phyloP scores from a whole-genome alignment of 1,284 basidiomycete species.

The Xanthoconium separans region DNA sequence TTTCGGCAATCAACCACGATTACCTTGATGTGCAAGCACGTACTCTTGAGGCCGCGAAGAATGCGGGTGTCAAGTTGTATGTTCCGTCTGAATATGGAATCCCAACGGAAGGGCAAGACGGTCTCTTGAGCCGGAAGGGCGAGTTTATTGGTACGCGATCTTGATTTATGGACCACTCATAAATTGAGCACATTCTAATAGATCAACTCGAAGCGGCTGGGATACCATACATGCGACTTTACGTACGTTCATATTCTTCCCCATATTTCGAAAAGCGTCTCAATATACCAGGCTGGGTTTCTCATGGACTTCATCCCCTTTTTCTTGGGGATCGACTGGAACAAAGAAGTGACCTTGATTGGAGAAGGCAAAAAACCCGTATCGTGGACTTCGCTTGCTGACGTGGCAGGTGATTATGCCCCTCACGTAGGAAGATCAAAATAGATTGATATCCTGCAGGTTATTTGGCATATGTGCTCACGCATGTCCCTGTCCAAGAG shows the following conservation, averaged over 20 bases:
- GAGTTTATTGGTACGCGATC: slow-evolving; percentile 17
- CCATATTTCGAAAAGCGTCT: neutral
- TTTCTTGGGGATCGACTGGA: slow-evolving; percentile 12
- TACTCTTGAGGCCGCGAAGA: slow-evolving; percentile 31
- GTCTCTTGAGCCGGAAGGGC: slow-evolving; percentile 16
- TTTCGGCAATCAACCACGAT: slow-evolving; percentile 29
- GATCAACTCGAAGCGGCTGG: slow-evolving; percentile 24
- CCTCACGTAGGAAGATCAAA: neutral
- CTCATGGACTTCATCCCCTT: slow-evolving; percentile 22
- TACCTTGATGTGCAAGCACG: slow-evolving; percentile 24
- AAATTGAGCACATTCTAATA: neutral
- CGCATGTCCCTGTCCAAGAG: slow-evolving; percentile 22
- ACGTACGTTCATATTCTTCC: slow-evolving; percentile 18
- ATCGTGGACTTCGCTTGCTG: slow-evolving; percentile 30
- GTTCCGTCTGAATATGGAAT: slow-evolving; percentile 37
- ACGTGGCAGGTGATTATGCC: slow-evolving; percentile 23
- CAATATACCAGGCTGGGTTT: slow-evolving; percentile 13
- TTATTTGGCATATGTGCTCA: slow-evolving; percentile 34
- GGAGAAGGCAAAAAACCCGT: slow-evolving; percentile 27
- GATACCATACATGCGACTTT: slow-evolving; percentile 28
- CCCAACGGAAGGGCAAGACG: slow-evolving; percentile 20
- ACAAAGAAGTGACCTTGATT: slow-evolving; percentile 26
- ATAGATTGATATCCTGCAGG: slow-evolving; percentile 5
- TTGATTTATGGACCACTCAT: neutral
- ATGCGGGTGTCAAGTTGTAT: slow-evolving; percentile 33